phyloP scores from a whole-genome alignment of 768 basidiomycete species.

The Amyloporia xantha region DNA sequence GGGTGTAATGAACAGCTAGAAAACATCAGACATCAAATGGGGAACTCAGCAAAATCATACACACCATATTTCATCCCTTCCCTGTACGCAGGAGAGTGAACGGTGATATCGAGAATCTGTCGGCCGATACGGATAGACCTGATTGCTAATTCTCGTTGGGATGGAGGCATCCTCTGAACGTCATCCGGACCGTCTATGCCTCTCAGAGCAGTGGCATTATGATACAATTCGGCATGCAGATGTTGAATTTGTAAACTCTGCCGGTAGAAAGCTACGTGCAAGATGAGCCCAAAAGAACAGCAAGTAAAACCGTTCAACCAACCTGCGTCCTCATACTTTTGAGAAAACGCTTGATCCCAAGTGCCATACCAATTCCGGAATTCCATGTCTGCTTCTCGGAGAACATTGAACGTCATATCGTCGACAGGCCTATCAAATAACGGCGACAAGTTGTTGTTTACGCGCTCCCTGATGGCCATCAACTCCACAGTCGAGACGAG shows the following conservation, averaged over 20 bases:
- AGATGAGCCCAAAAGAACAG: constrained; percentile 5
- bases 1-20: constrained; percentile 82
- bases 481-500: constrained; percentile 92
- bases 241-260: constrained; percentile 86
- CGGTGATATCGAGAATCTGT: constrained; percentile 76
- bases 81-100: constrained; percentile 76
- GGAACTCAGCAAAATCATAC: constrained; percentile 15
- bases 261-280: constrained; percentile 66
- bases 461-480: constrained; percentile 80
- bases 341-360: constrained; percentile 76
- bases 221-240: constrained; percentile 78
- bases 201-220: constrained; percentile 75
- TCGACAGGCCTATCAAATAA: constrained; percentile 65
- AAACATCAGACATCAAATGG: constrained; percentile 2
- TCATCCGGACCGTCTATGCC: constrained; percentile 84
- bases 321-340: constrained; percentile 81
- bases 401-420: constrained; percentile 63
- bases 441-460: constrained; percentile 78
- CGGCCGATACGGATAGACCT: constrained; percentile 80
- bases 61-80: constrained; percentile 89
- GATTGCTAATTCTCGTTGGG: constrained; percentile 74
- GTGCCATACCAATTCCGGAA: constrained; percentile 78
- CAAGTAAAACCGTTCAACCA: constrained; percentile 15
- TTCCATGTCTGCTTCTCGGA: constrained; percentile 68
- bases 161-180: constrained; percentile 73